phyloP scores from a whole-genome alignment of 148 eudicot genomes.

The Diospyros kaki region DNA sequence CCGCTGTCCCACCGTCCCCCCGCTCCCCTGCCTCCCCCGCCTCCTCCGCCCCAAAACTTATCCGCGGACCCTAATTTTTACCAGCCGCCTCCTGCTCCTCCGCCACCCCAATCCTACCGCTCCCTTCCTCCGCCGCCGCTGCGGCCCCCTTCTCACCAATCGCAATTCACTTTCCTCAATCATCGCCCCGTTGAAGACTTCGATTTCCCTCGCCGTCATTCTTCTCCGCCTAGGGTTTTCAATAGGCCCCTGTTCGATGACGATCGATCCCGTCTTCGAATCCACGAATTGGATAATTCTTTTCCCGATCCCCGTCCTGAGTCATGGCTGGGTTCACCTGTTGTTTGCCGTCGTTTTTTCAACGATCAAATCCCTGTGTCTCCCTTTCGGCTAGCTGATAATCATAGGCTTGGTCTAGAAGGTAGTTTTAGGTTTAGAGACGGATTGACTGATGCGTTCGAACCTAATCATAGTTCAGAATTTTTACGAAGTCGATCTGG shows the following conservation, averaged over 20 bases:
- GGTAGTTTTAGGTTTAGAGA: slow-evolving; percentile 22
- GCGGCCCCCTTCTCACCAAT: slow-evolving; percentile 17
- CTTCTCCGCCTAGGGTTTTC: slow-evolving; percentile 35
- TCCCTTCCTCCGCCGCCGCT: slow-evolving; percentile 20
- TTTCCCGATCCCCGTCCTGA: slow-evolving; percentile 11
- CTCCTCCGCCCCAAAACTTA: slow-evolving; percentile 4
- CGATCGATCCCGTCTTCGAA: slow-evolving; percentile 22
- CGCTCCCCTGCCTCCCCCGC: slow-evolving; percentile 16
- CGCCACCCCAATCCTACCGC: slow-evolving; percentile 1
- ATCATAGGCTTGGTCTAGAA: slow-evolving; percentile 20
- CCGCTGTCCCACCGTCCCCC: slow-evolving; percentile 25
- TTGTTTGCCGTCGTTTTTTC: neutral
- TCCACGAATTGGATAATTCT: slow-evolving; percentile 9
- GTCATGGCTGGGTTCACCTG: slow-evolving; percentile 12
- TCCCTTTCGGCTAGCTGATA: slow-evolving; percentile 12
- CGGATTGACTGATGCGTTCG: slow-evolving; percentile 12
- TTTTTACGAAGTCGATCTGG: neutral
- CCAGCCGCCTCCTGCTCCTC: slow-evolving; percentile 16
- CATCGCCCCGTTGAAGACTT: slow-evolving; percentile 15
- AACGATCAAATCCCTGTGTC: neutral
- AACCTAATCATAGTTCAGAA: neutral
- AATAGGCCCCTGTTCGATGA: slow-evolving; percentile 22
- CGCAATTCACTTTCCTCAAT: slow-evolving; percentile 17
- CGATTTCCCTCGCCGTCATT: neutral
- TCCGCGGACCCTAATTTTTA: slow-evolving; percentile 7